These are phyloP conservation scores for Blastobotrys niveus DNA, from an alignment of 1,139 yeast genomes.

Conservation along the genomic window DNA sequence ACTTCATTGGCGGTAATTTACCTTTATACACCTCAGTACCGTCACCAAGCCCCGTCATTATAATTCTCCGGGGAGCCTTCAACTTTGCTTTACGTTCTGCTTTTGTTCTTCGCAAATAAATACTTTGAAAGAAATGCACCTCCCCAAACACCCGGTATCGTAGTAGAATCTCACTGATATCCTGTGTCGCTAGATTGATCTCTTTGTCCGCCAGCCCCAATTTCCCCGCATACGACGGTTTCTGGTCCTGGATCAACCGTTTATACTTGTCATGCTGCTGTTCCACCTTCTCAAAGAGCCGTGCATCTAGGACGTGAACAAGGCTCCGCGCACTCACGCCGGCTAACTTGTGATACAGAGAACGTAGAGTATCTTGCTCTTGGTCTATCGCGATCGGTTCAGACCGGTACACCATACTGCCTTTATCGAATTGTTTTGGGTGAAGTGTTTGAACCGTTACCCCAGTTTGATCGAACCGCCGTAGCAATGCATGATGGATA, in stretches of 20 bases:
- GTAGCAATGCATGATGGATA: conserved; percentile 68
- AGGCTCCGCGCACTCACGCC: conserved; percentile 54
- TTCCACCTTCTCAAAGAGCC: conserved; percentile 34
- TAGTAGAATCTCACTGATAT: conserved; percentile 42
- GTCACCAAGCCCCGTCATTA: conserved; percentile 6
- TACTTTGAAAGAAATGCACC: conserved; percentile 45
- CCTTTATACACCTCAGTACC: conserved; percentile 5
- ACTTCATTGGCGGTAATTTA: conserved; percentile 1
- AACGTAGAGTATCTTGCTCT: conserved; percentile 39
- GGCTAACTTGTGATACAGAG: conserved; percentile 49
- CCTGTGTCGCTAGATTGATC: conserved; percentile 42
- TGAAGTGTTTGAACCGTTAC: conserved; percentile 87
- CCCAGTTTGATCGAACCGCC: conserved; percentile 62
- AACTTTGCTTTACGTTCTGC: conserved; percentile 4
- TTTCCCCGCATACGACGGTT: conserved; percentile 50
- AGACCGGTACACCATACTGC: conserved; percentile 62
- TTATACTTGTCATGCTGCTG: conserved; percentile 10
- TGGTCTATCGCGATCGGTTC: conserved; percentile 35
- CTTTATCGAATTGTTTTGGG: conserved; percentile 79
- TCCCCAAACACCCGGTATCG: conserved; percentile 55
- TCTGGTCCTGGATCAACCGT: background rate
- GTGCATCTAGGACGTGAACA: conserved; percentile 40
- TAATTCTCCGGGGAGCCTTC: conserved; percentile 6
- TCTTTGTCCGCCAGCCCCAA: conserved; percentile 40
- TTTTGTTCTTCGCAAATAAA: conserved; percentile 16